Base-by-base conservation (phyloP, 2,329 filamentous ascomycete genomes). In the Diplodia seriata region DNA sequence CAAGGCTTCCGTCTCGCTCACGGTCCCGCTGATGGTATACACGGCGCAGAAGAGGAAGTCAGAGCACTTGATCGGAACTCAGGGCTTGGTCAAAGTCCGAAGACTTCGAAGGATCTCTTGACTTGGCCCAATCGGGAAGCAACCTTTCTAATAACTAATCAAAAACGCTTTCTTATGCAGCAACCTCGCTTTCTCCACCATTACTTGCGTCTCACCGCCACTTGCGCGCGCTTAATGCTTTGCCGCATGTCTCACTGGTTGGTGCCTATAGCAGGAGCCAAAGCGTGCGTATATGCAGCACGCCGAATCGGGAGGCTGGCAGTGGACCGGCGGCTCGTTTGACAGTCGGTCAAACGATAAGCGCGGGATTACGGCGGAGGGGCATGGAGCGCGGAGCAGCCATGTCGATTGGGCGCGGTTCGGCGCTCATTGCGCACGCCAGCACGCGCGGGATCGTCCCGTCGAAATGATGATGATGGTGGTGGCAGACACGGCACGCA, bases 361-460 rank as follows among this genome's bases (percentile, higher is more conserved):
- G 26, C 20, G 33, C 54, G 31, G 54, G 3, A 15, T 29, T n/a
- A 15, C 11, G 54, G 18, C 8, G n/a, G 18, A 15, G 18, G 26
- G 26, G 26, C 26, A 26, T 26, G 26, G 26, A 4, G 26, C 3
- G 26, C 3, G 26, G 26, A 26, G 26, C 26, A 4, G 8, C 3
- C 15, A 43, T 43, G 18, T 43, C 55, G 26, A 26, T 26, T 40
- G 1, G 11, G 7, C 7, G 2, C 26, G 12, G 8, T 33, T 11
- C 5, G 9, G 57, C 14, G 57, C 14, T 3, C 23, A 61, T 49
- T 11, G 40, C 40, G 26, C 54, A 38, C 8, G 29, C 14, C 12
- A 31, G 12, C 47, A 26, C 7, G 43, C 59, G 31, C 59, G 31
- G 47, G 29, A 63, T 63, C 59, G 43, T 11, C 59, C 47, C 47